phyloP scores from a whole-genome alignment of 129 eudicot genomes.

The Solidago caesia region DNA sequence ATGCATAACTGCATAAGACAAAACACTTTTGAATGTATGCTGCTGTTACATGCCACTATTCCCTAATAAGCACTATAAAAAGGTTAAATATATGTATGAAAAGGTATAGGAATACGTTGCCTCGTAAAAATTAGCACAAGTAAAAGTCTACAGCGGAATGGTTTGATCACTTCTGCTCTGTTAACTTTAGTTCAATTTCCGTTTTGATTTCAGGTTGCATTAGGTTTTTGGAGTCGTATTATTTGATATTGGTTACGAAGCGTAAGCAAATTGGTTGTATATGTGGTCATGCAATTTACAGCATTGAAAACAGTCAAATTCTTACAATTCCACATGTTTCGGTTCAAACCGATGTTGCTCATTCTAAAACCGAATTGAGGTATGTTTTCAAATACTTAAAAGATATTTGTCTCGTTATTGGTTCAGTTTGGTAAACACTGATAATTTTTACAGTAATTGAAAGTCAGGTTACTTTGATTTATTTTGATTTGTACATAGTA shows the following conservation, averaged over 20 bases:
- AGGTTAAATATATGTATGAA: too few relatives aligned
- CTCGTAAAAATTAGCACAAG: too few relatives aligned
- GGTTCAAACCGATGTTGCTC: conserved; percentile 84
- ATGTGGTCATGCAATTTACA: conserved; percentile 93
- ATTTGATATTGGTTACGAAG: conserved; percentile 80
- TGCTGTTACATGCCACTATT: too few relatives aligned
- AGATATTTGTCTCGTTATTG: background rate
- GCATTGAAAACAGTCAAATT: conserved; percentile 82
- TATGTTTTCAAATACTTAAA: conserved; percentile 24
- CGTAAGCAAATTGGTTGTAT: conserved; percentile 85
- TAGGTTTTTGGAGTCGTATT: conserved; percentile 82
- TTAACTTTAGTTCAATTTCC: background rate
- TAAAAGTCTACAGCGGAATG: too few relatives aligned
- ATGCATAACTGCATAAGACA: too few relatives aligned
- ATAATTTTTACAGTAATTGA: too few relatives aligned
- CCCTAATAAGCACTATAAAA: too few relatives aligned
- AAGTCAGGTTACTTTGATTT: conserved; percentile 13
- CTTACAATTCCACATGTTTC: conserved; percentile 85
- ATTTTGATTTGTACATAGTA: background rate
- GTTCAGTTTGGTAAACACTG: background rate
- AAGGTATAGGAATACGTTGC: too few relatives aligned
- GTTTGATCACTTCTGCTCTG: too few relatives aligned
- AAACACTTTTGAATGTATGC: too few relatives aligned
- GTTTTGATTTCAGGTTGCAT: conserved; percentile 61
- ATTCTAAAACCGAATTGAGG: conserved; percentile 90